Evolutionary conservation across 176 grass and related monocot species (phyloP).

Genomic region (Puya raimondii): DNA sequence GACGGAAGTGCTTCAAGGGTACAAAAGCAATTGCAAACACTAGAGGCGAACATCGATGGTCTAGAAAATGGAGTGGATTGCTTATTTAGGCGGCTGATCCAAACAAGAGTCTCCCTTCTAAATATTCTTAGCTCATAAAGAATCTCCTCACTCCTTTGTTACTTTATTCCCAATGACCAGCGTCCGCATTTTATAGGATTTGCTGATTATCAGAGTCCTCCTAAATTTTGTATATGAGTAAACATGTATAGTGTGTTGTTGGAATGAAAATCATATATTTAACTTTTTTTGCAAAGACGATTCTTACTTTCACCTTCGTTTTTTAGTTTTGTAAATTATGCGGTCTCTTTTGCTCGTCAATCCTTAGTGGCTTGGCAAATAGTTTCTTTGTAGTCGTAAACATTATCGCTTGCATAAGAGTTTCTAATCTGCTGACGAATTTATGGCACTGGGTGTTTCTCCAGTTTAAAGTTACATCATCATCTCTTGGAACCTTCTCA

Average conservation of each 20-base stretch:
- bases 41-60: conserved; percentile 24
- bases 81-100: conserved; percentile 29
- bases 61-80: conserved; percentile 13
- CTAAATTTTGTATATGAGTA: neutral
- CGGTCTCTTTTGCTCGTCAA: too few relatives aligned
- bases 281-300: neutral
- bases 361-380: too few relatives aligned
- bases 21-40: conserved; percentile 9
- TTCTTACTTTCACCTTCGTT: too few relatives aligned
- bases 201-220: neutral
- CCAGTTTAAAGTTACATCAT: too few relatives aligned
- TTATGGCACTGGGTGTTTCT: too few relatives aligned
- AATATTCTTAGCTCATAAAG: conserved; percentile 29
- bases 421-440: too few relatives aligned
- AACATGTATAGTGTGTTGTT: neutral
- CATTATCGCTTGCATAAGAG: too few relatives aligned
- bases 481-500: too few relatives aligned
- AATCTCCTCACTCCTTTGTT: neutral
- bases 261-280: neutral
- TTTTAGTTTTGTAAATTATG: too few relatives aligned
- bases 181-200: neutral
- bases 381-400: too few relatives aligned
- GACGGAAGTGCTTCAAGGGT: neutral
- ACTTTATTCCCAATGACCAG: neutral
- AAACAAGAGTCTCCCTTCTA: conserved; percentile 22